Conservation (phyloP, 495 filamentous ascomycete species). For the Penicillium salamii region DNA sequence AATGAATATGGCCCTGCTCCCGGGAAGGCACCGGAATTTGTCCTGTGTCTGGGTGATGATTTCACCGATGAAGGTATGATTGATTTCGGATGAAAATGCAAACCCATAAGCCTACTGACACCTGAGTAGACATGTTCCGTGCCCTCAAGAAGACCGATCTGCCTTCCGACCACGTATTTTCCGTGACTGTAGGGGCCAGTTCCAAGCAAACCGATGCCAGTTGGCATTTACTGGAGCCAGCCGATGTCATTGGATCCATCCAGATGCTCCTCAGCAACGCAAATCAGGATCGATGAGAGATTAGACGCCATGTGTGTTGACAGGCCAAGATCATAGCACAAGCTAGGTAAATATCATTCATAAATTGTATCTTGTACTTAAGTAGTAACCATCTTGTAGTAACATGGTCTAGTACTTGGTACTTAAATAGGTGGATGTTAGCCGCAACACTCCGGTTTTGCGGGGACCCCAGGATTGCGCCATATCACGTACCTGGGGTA, state of each 20-base stretch:
- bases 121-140: conserved; percentile 57
- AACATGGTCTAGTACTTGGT: too few relatives aligned
- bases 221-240: conserved; percentile 83
- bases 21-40: conserved; percentile 64
- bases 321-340: too few relatives aligned
- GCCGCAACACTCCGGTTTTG: background rate
- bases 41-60: conserved; percentile 89
- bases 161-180: conserved; percentile 67
- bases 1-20: conserved; percentile 55
- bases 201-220: conserved; percentile 82
- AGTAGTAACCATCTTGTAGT: too few relatives aligned
- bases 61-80: conserved; percentile 89
- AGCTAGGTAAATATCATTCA: too few relatives aligned
- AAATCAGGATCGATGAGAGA: conserved; percentile 30
- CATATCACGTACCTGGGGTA: too few relatives aligned
- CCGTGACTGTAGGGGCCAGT: conserved; percentile 82
- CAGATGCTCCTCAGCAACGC: conserved; percentile 59
- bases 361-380: too few relatives aligned
- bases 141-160: conserved; percentile 58
- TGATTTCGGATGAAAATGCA: conserved; percentile 8
- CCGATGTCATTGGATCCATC: conserved; percentile 79
- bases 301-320: too few relatives aligned
- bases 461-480: conserved; percentile 8
- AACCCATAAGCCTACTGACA: conserved; percentile 8
- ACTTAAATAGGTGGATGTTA: background rate